Evolutionary conservation across 2,329 filamentous ascomycete species (phyloP).

Genomic region (Apiospora arundinis): DNA sequence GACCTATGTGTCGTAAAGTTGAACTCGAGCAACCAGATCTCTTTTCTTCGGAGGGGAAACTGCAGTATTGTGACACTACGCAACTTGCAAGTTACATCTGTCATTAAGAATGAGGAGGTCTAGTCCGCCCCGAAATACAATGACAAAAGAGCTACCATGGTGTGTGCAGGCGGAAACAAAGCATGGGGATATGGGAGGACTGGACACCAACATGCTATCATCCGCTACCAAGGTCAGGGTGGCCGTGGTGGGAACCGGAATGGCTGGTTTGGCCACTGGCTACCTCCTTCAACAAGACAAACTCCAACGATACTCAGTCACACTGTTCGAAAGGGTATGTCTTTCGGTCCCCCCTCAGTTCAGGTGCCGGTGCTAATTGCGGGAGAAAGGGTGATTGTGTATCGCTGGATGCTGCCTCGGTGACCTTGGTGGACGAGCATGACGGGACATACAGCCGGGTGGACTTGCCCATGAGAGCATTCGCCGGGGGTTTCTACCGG

Average conservation of each 20-base stretch:
- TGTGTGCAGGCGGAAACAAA: background rate
- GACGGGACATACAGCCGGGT: constrained; percentile 41
- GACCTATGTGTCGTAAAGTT: background rate
- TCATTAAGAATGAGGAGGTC: no score
- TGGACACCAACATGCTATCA: background rate
- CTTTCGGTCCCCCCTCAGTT: background rate
- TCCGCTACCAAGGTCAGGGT: background rate
- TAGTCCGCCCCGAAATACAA: background rate
- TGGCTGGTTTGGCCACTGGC: constrained; percentile 24
- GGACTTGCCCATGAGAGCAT: constrained; percentile 48
- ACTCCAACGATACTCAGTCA: constrained; percentile 23
- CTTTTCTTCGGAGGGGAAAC: background rate
- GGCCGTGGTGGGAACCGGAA: constrained; percentile 25
- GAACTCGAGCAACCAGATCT: background rate
- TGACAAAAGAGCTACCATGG: background rate
- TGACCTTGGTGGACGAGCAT: constrained; percentile 41
- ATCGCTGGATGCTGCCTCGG: constrained; percentile 47
- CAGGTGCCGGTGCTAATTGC: background rate
- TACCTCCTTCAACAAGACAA: constrained; percentile 23
- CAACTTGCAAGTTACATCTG: background rate
- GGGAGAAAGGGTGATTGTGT: constrained; percentile 39
- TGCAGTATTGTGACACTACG: background rate
- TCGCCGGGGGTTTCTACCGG: constrained; percentile 53
- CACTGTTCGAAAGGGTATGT: constrained; percentile 25
- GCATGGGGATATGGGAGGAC: background rate